phyloP scores from a whole-genome alignment of 2,329 filamentous ascomycete species.

The Ceratocystis variospora region DNA sequence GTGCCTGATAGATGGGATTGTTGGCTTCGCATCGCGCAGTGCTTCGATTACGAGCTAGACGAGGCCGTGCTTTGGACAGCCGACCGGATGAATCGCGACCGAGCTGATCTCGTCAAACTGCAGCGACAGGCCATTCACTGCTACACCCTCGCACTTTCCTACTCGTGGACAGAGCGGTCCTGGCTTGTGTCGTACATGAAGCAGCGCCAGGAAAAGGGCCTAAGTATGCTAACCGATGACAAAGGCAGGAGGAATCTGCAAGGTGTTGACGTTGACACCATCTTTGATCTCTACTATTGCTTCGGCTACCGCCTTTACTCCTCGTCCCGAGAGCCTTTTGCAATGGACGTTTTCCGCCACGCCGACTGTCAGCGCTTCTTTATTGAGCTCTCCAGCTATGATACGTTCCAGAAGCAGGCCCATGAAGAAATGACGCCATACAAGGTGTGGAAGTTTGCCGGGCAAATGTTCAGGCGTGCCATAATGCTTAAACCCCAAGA shows the following conservation, averaged over 20 bases:
- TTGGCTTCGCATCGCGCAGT: constrained; percentile 79
- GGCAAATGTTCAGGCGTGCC: constrained; percentile 42
- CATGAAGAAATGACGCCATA: constrained; percentile 45
- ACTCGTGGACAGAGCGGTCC: constrained; percentile 32
- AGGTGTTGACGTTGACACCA: constrained; percentile 12
- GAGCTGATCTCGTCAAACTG: constrained; percentile 56
- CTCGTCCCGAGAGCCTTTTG: constrained; percentile 48
- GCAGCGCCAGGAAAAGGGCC: not conserved
- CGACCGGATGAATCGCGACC: constrained; percentile 79
- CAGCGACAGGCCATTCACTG: constrained; percentile 76
- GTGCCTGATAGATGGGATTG: constrained; percentile 74
- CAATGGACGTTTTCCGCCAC: constrained; percentile 47
- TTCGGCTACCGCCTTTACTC: constrained; percentile 50
- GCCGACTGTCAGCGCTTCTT: constrained; percentile 44
- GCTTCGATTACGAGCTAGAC: constrained; percentile 76
- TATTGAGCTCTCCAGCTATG: constrained; percentile 36
- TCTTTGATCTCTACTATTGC: constrained; percentile 46
- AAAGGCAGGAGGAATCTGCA: constrained; percentile 1
- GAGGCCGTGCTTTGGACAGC: constrained; percentile 79
- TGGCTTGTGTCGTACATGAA: constrained; percentile 13
- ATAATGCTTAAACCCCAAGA: constrained; percentile 40
- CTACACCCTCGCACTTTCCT: constrained; percentile 48
- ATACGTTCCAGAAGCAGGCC: constrained; percentile 39
- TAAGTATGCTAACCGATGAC: constrained; percentile 23
- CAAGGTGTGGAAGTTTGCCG: constrained; percentile 48